Base-by-base conservation (phyloP, 371 early-diverging fungal genomes). In the Mortierella sp. region DNA sequence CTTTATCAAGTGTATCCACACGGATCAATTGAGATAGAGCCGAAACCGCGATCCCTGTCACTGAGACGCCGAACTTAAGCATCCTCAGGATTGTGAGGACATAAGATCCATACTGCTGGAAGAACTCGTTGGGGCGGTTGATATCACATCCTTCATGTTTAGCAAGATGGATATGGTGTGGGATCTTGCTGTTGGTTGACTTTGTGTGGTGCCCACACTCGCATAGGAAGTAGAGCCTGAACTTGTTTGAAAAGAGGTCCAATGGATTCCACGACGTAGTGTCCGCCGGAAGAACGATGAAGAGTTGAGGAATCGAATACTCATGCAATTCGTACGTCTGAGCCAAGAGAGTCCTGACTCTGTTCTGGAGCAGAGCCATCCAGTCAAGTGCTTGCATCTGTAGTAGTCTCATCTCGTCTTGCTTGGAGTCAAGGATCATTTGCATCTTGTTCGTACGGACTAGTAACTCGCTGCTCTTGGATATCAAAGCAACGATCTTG, bases 191-290 rank as follows among this genome's bases (percentile, higher is more conserved):
- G 10, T 43, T 53, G 45, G 4, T 24, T 4, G 49, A 21, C 52
- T 50, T 39, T 23, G 57, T 64, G 26, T 64, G 64, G 14, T 50
- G 41, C 14, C 64, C 64, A 31, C 64, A 64, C 31, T 64, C 64
- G 30, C 64, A 64, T 6, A 64, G 28, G 27, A 64, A 56, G 48
- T 56, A 39, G 28, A 64, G 48, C 23, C 64, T 56, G 55, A 64
- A 64, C 51, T 56, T 55, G 38, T 48, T 64, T 18, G 45, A 12
- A 45, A 43, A 46, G 24, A 31, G 21, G 14, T 43, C 46, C 14
- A 7, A 19, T 3, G 45, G 53, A 42, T 64, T 31, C 46, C 52
- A 64, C 19, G 14, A 14, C 18, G 34, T 10, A 2, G 45, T 24
- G 0, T 18, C 31, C 27, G 50, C 45, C 1, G 64, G 64, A 28